These are phyloP conservation scores for Tremellales sp. DNA, from an alignment of 1,284 basidiomycete species.

Conservation along the genomic window DNA sequence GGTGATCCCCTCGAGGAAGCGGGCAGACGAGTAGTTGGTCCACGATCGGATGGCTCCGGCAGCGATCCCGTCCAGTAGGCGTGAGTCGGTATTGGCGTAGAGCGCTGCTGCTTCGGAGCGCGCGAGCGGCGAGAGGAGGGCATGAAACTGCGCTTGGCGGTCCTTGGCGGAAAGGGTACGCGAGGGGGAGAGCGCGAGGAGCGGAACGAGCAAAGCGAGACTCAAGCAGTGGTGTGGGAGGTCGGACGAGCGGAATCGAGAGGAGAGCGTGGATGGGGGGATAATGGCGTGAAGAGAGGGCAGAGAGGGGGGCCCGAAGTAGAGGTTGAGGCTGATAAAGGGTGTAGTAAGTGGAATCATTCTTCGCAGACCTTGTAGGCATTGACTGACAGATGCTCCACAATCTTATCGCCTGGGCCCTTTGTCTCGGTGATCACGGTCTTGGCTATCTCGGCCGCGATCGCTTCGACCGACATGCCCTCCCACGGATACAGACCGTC, in stretches of 20 bases:
- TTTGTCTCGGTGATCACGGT: constrained; percentile 29
- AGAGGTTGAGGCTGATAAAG: constrained; percentile 25
- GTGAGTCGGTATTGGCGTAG: constrained; percentile 26
- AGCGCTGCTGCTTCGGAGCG: constrained; percentile 21
- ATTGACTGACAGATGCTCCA: constrained; percentile 36
- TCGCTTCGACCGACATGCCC: constrained; percentile 22
- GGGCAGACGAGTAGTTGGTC: constrained; percentile 21
- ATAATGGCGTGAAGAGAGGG: constrained; percentile 20
- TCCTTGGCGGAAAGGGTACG: constrained; percentile 10
- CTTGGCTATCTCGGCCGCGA: constrained; percentile 30
- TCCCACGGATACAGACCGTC: constrained; percentile 31
- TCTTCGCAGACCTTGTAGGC: background rate
- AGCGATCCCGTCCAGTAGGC: constrained; percentile 36
- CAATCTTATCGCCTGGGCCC: constrained; percentile 39
- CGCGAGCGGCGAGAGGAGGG: constrained; percentile 22
- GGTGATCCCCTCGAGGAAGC: constrained; percentile 40
- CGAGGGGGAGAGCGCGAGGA: constrained; percentile 22
- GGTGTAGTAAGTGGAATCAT: background rate
- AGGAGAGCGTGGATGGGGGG: constrained; percentile 21
- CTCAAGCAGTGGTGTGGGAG: constrained; percentile 34
- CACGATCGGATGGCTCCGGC: constrained; percentile 26
- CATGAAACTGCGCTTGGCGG: constrained; percentile 7
- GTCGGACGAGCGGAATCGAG: constrained; percentile 20
- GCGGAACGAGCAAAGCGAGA: constrained; percentile 27
- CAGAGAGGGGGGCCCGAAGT: constrained; percentile 12